phyloP scores from a whole-genome alignment of 2,329 filamentous ascomycete genomes.

The Cladosporium sp. region DNA sequence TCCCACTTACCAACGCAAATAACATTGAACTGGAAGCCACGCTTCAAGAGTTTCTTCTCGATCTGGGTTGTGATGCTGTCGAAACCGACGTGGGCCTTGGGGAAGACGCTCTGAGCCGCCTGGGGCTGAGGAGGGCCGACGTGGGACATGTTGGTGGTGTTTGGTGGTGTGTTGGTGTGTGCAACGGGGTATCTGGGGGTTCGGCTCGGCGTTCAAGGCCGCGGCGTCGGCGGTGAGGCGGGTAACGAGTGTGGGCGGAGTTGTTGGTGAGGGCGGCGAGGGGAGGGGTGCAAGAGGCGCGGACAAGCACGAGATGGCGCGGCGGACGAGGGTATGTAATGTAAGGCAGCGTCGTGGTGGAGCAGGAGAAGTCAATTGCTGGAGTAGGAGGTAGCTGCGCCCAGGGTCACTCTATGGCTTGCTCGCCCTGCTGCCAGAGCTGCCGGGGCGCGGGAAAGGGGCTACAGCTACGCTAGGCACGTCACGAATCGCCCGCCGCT shows the following conservation, averaged over 20 bases:
- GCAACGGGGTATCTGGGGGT: conserved; percentile 7
- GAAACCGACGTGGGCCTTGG: conserved; percentile 98
- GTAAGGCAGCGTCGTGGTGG: neutral
- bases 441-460: neutral
- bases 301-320: conserved; percentile 5
- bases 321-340: neutral
- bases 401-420: conserved; percentile 8
- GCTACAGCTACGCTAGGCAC: neutral
- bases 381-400: conserved; percentile 2
- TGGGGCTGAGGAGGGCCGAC: conserved; percentile 33
- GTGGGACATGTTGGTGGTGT: conserved; percentile 6
- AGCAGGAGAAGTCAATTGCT: conserved; percentile 8
- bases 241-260: conserved; percentile 2
- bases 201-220: conserved; percentile 9
- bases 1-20: conserved; percentile 88
- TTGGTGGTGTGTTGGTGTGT: neutral
- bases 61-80: conserved; percentile 99
- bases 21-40: conserved; percentile 99
- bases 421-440: neutral
- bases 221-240: conserved; percentile 2
- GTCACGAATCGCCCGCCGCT: neutral
- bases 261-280: neutral
- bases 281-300: neutral
- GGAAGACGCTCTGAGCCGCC: conserved; percentile 59
- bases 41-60: conserved; percentile 98